Base-by-base conservation (phyloP, 2,329 filamentous ascomycete genomes). In the Nemania sp. region DNA sequence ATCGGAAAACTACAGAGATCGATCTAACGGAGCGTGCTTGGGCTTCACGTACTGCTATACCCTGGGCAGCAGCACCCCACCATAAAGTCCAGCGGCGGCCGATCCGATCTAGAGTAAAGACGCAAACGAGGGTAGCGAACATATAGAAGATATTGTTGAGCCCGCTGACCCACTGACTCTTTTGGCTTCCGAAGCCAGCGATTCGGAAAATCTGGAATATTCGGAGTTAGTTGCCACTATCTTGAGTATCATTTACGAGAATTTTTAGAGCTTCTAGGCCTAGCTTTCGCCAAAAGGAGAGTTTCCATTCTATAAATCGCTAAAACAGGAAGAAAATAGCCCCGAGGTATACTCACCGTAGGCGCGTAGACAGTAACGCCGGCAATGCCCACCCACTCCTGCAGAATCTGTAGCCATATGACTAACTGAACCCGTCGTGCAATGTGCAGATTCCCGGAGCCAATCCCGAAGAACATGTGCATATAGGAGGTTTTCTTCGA, bases 321-420 rank as follows among this genome's bases (percentile, higher is more conserved):
- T 8, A 8, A 4, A 32, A 32, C 5, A 32, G 8, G 29, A 32
- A 32, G 29, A 32, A 32, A 8, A 32, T 32, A 32, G 8, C 29
- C 29, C 29, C 29, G 29, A 8, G 29, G 8, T 5, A 4, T 32
- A 32, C 29, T 32, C 29, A 32, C 29, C n/a, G 83, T 83, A 0
- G 82, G 83, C 0, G 82, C 83, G 54, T 85, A 89, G 41, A 92
- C 85, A 0, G 89, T 92, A 2, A 92, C 88, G 49, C 89, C 90
- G 0, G 90, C 89, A 68, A 92, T 92, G 0, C 90, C 89, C 59
- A 89, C 85, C 88, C 89, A 91, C 73, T 91, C 87, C 73, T 92
- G 89, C 75, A 92, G 86, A 52, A 92, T 90, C 78, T 92, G 89
- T 8, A 92, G 82, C 89, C 90, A 92, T 41, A 93, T 84, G 2